Evolutionary conservation across 495 filamentous ascomycete species (phyloP), one percentile per base, ranked within the genome.

Genomic region (Staphylotrichum tortipilum): DNA sequence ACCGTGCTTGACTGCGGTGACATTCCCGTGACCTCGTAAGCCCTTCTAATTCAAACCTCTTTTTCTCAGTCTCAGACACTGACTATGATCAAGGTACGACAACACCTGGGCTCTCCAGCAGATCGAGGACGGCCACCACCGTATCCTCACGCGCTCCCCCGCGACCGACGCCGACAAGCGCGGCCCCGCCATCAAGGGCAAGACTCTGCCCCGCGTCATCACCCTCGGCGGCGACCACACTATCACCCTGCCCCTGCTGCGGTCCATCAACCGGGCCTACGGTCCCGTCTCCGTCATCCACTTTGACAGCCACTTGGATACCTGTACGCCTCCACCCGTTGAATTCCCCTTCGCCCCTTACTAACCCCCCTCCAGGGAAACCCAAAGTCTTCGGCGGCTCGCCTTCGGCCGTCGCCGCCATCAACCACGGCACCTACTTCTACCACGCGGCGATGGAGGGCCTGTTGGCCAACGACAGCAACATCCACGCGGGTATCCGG

Each of bases 391-490:
- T 80, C 50, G 77, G 77, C 26, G 77, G 77, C 23, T 74, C 75
- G 6, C 73, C 76, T 0, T 77, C 75, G 8, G 67, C 78, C 41
- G 88, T 91, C 8, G 69, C 69, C 3, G 61, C 59, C 50, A 88
- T 92, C 68, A 94, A 84, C 63, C 88, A 94, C 65, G 88, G 88
- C 7, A 85, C 77, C 19, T 90, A 91, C 74, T 92, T 94, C 73
- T 88, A 86, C 75, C 79, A 88, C 57, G 88, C 88, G 2, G 76
- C 80, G 44, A 79, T 77, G 14, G 87, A 91, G 65, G 85, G 85
- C 0, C 66, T 92, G 35, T 83, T 92, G 41, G 68, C 74, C 21
- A 87, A 89, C 62, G 72, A 78, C 47, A 84, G 79, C 14, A 70
- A 67, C 54, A 81, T 88, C 21, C 88, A 92, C 65, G 88, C 86